These are phyloP conservation scores for Tulasnella sp. DNA, from an alignment of 768 basidiomycete genomes.

Conservation along the genomic window DNA sequence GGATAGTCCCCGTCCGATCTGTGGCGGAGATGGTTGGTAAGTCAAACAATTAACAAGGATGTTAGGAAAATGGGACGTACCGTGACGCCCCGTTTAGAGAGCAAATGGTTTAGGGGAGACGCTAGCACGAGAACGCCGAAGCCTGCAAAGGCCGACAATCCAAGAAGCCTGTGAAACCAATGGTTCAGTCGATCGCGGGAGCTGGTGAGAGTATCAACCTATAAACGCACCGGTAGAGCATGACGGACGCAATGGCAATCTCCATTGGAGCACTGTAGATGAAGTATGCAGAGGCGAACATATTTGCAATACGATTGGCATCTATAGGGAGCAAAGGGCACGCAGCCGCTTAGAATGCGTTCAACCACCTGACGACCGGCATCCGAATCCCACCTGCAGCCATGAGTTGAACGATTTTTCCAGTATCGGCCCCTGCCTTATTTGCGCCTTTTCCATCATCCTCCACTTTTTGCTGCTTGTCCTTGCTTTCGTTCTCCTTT, in stretches of 20 bases:
- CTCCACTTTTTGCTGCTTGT: slow-evolving; percentile 31
- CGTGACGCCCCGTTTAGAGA: slow-evolving; percentile 52
- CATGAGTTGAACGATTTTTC: slow-evolving; percentile 90
- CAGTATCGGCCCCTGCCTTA: slow-evolving; percentile 73
- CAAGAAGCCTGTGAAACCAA: slow-evolving; percentile 50
- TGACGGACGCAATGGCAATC: slow-evolving; percentile 63
- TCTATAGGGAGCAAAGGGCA: neutral
- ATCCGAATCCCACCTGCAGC: slow-evolving; percentile 39
- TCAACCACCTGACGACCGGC: slow-evolving; percentile 45
- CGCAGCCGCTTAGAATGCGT: slow-evolving; percentile 37
- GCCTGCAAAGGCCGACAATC: slow-evolving; percentile 69
- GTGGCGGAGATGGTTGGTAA: neutral
- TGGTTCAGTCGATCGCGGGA: neutral
- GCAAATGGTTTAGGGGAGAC: slow-evolving; percentile 67
- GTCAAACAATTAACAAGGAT: neutral
- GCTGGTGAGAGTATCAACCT: neutral
- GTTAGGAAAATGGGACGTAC: slow-evolving; percentile 25
- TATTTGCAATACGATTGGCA: slow-evolving; percentile 47
- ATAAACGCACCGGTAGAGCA: slow-evolving; percentile 68
- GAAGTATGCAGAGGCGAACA: slow-evolving; percentile 56
- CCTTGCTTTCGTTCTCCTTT: slow-evolving; percentile 39
- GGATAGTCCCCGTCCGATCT: slow-evolving; percentile 47
- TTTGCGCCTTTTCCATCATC: slow-evolving; percentile 28
- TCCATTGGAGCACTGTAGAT: slow-evolving; percentile 71
- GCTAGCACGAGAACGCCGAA: slow-evolving; percentile 59